These are phyloP conservation scores for Baudoinia panamericana DNA, from an alignment of 495 filamentous ascomycete species.

Conservation along the genomic window DNA sequence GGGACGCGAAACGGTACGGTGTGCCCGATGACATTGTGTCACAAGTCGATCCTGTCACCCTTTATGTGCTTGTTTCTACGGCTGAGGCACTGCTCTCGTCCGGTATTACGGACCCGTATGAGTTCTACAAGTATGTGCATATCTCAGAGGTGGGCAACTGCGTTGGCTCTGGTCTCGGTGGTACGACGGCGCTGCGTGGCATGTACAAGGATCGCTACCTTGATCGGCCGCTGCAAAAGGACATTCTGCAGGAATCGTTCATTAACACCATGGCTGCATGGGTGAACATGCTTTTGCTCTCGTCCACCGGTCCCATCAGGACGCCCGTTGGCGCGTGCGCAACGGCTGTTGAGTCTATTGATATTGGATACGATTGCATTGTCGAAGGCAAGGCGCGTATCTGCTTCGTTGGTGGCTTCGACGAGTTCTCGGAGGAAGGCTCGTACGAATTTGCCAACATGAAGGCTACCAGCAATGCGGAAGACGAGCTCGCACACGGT, in stretches of 20 bases:
- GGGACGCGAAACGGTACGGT: slow-evolving; percentile 90
- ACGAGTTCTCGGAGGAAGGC: slow-evolving; percentile 98
- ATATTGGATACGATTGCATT: slow-evolving; percentile 96
- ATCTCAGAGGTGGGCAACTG: slow-evolving; percentile 97
- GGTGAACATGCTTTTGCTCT: slow-evolving; percentile 97
- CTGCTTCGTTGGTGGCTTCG: slow-evolving; percentile 95
- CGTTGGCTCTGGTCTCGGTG: slow-evolving; percentile 93
- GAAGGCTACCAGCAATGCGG: slow-evolving; percentile 95
- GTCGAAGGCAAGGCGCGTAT: slow-evolving; percentile 92
- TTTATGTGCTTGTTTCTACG: slow-evolving; percentile 87
- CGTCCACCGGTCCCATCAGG: slow-evolving; percentile 96
- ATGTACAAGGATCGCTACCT: slow-evolving; percentile 98
- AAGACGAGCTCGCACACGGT: slow-evolving; percentile 89
- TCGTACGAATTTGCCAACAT: slow-evolving; percentile 99
- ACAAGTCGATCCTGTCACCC: slow-evolving; percentile 90
- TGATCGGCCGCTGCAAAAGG: slow-evolving; percentile 96
- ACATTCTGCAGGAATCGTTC: slow-evolving; percentile 98
- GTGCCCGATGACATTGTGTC: slow-evolving; percentile 94
- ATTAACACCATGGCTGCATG: slow-evolving; percentile 99
- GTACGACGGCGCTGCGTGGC: slow-evolving; percentile 75
- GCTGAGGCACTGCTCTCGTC: slow-evolving; percentile 79
- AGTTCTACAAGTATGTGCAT: slow-evolving; percentile 99
- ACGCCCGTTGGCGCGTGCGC: slow-evolving; percentile 96
- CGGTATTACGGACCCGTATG: slow-evolving; percentile 98
- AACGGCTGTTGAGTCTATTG: slow-evolving; percentile 90